Evolutionary conservation across 257 asterid genomes (phyloP).

Genomic region (Lavandula angustifolia): DNA sequence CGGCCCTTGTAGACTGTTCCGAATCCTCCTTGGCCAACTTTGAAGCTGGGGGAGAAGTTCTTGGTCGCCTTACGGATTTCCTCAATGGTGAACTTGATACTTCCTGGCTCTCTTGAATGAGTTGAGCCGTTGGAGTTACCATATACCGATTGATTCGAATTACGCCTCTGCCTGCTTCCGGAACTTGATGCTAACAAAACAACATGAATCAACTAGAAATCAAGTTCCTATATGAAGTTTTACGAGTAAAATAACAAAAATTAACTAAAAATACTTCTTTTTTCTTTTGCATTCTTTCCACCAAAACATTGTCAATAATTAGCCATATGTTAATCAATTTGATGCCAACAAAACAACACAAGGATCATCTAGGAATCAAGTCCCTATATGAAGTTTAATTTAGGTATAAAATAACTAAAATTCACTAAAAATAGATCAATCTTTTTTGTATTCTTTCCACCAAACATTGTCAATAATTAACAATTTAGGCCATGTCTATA

Average conservation of each 20-base stretch:
- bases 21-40: conserved; percentile 96
- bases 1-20: conserved; percentile 90
- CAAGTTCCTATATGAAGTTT: conserved; percentile 10
- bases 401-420: too few species aligned
- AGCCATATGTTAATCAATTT: neutral
- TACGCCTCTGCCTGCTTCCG: conserved; percentile 50
- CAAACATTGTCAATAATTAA: too few species aligned
- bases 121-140: conserved; percentile 57
- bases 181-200: conserved; percentile 50
- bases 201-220: conserved; percentile 14
- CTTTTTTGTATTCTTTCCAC: too few species aligned
- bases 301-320: neutral
- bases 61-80: conserved; percentile 77
- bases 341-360: too few species aligned
- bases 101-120: conserved; percentile 48
- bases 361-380: too few species aligned
- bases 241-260: neutral
- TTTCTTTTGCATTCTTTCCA: neutral
- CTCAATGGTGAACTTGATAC: conserved; percentile 58
- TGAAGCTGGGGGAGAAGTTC: conserved; percentile 78
- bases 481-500: too few species aligned
- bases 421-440: too few species aligned
- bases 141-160: conserved; percentile 46
- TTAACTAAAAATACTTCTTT: too few species aligned
- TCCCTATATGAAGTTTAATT: too few species aligned